phyloP scores from a whole-genome alignment of 805 yeast genomes.

The Priceomyces haplophilus region DNA sequence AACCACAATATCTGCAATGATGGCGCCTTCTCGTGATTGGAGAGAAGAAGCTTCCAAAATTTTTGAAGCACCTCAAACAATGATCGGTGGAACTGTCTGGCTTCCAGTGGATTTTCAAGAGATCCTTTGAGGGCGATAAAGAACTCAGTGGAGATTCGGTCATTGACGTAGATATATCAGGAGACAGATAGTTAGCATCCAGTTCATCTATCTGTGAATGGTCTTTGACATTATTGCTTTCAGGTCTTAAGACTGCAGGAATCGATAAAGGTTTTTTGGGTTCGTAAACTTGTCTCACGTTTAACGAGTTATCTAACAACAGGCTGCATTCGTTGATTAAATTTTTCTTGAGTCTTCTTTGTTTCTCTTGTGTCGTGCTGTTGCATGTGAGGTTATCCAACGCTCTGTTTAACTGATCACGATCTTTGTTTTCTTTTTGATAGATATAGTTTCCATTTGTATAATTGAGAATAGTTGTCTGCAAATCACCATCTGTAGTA shows the following conservation, averaged over 20 bases:
- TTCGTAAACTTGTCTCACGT: constrained; percentile 42
- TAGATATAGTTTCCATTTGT: constrained; percentile 22
- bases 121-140: constrained; percentile 28
- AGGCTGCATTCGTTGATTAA: neutral
- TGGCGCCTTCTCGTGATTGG: constrained; percentile 36
- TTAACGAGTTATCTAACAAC: constrained; percentile 12
- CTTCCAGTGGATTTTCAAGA: constrained; percentile 53
- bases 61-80: constrained; percentile 42
- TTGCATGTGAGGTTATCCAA: constrained; percentile 22
- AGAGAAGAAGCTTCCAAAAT: constrained; percentile 28
- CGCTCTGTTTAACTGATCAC: constrained; percentile 18
- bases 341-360: constrained; percentile 5
- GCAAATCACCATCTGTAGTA: constrained; percentile 1
- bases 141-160: neutral
- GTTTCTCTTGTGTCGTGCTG: constrained; percentile 17
- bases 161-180: constrained; percentile 1
- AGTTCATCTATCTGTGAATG: neutral
- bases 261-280: constrained; percentile 46
- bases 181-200: constrained; percentile 1
- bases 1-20: constrained; percentile 54
- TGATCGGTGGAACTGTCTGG: constrained; percentile 38
- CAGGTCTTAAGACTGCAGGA: constrained; percentile 53
- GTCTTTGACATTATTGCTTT: constrained; percentile 1
- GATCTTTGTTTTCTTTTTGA: constrained; percentile 14
- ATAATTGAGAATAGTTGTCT: constrained; percentile 13